Evolutionary conservation across 306 rosid species (phyloP), one percentile per base, ranked within the genome.

Genomic region (Mimosa pudica): DNA sequence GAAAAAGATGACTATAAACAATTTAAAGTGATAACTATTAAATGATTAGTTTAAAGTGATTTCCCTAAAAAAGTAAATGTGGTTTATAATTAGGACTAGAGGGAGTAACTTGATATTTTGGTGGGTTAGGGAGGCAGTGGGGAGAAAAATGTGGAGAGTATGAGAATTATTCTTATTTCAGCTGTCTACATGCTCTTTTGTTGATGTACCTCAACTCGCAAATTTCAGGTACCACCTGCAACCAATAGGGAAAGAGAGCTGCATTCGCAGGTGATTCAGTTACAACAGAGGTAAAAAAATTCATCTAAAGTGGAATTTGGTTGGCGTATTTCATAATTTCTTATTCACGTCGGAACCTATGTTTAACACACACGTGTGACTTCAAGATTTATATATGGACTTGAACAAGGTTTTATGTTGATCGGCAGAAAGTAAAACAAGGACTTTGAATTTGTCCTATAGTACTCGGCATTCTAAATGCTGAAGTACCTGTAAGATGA

Each of bases 231-330:
- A 35, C 81, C 88, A 71, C 88, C 90, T 33, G 70, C 84, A 74
- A 84, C 94, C n/a, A 58, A 55, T 36, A 90, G 90, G 76, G 99
- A 96, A 86, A 87, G 85, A 77, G 99, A 92, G 69, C 81, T 96
- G 85, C 85, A 84, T 49, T 79, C 83, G 79, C 88, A 85, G 87
- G 89, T 91, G 82, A 71, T 82, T 82, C 91, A 90, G 81, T 84
- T 93, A 82, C 96, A 91, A 69, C 97, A 93, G 84, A 90, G 97
- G 99, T 96, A 90, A 54, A 72, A 61, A 32, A 75, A 78, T 82
- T 60, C 69, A 57, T 81, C 77, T 57, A 36, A 67, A 45, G 57
- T 70, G 36, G 57, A 48, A 2, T 46, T 70, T 69, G 73, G 38
- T 69, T 18, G 32, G 73, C 7, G 36, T 2, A 69, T 12, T 18